Evolutionary conservation across 257 asterid genomes (phyloP), one percentile per base, ranked within the genome.

Genomic region (Nicotiana paniculata): DNA sequence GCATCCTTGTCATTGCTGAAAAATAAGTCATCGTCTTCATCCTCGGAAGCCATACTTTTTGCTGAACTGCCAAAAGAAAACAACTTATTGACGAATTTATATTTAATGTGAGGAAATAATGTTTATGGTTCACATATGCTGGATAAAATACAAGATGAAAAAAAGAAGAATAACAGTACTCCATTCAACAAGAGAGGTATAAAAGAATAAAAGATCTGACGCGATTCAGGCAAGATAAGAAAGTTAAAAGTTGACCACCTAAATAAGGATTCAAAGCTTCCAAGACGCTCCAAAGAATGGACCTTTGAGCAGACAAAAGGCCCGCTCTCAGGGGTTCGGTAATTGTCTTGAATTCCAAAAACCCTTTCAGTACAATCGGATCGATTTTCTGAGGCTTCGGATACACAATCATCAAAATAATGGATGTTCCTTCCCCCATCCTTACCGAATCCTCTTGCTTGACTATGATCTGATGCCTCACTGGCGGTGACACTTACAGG

Each of bases 31-130:
- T 83, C 93, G 28, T 88, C 96, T 66, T 90, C 92, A 9, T 88
- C 95, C 81, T 90, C 98, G 55, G 90, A 89, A 67, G 80, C 79
- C 83, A 89, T 61, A 86, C 88, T 88, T 90, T 85, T 89, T 87
- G 88, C 95, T 90, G 99, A 89, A 91, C 98, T 93, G 97, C 93
- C 92, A 89, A 87, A 86, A 82, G 80, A 85, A 85, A 82, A 65
- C 82, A 77, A 74, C 13, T 61, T 58, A 81, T 77, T 86, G 63
- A 51, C 80, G 13, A 75, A 75, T 75, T 26, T 51, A 75, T 5
- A 51, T 75, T 28, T 32, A 64, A 79, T 59, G 63, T 28, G 72
- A 24, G 61, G 46, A 79, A 55, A 61, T 66, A 79, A 79, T 21
- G 46, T 43, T 46, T 48, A 43, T 39, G 63, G 61, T 61, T 69